Evolutionary conservation across 2,329 filamentous ascomycete genomes (phyloP), one percentile per base, ranked within the genome.

Genomic region (Teratosphaeria pseudoeucalypti): DNA sequence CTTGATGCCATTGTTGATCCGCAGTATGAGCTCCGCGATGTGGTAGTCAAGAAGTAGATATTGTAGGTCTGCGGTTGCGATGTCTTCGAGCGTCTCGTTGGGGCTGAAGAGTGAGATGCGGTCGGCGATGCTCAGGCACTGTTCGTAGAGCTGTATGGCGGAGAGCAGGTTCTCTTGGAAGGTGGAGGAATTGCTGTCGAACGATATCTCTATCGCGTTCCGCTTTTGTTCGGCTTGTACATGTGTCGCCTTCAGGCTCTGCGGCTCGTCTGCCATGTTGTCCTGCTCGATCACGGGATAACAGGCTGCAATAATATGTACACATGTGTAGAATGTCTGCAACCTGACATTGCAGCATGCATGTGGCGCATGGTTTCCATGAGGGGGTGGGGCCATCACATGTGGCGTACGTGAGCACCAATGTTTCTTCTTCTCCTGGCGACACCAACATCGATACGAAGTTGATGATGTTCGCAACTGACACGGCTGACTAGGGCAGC

Each of bases 81-180:
- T 78, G 75, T 99, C 94, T 62, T 99, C 94, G 47, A 92, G 75
- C 0, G 83, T 82, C 74, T 99, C 94, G 74, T 99, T 99, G 39
- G 85, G 81, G 66, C 90, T 96, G 81, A 97, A 97, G 57, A 99
- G 79, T 0, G 89, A 87, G 29, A 94, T 79, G 61, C 84, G 81
- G 64, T 84, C 79, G 64, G 89, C 84, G 59, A 89, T 82, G 61
- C 83, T 78, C 60, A 87, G 79, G 73, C 89, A 92, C 72, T 88
- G 80, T 68, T 88, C 80, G 75, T 95, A 92, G 57, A 85, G 82
- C 63, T 82, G 75, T 66, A 95, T 84, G 49, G 89, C 83, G 47
- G 79, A 75, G 61, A 79, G 78, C 65, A 96, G 81, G 67, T 85
- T 84, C 65, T 86, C 81, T 70, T 84, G 84, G 75, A 87, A 92